Conservation (phyloP, 1,139 yeast species). For the Eremothecium cymbalariae region DNA sequence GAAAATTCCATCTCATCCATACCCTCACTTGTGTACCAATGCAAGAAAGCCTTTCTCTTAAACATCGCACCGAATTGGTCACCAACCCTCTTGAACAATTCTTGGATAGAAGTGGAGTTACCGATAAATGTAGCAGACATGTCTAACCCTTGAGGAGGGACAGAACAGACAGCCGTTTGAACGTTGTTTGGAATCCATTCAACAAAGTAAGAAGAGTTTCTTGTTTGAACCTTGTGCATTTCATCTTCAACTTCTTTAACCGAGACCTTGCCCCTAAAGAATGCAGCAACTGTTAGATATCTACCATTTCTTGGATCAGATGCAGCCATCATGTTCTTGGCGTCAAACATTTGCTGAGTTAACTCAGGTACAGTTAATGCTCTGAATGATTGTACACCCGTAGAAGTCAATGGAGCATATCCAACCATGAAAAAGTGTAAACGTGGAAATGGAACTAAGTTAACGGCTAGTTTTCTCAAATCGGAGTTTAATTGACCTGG, state of each 20-base stretch:
- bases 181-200: constrained; percentile 98
- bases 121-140: constrained; percentile 91
- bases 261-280: constrained; percentile 87
- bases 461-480: constrained; percentile 83
- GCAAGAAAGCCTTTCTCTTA: constrained; percentile 89
- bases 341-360: constrained; percentile 87
- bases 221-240: constrained; percentile 76
- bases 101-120: constrained; percentile 87
- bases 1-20: constrained; percentile 92
- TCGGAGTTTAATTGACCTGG: constrained; percentile 93
- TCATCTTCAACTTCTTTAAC: constrained; percentile 92
- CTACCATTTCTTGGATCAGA: constrained; percentile 87
- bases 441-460: constrained; percentile 90
- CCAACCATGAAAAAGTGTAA: constrained; percentile 93
- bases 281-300: constrained; percentile 88
- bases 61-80: constrained; percentile 89
- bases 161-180: constrained; percentile 87
- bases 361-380: constrained; percentile 81
- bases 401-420: constrained; percentile 80
- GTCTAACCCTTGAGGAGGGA: constrained; percentile 77
- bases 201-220: constrained; percentile 74
- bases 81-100: constrained; percentile 80
- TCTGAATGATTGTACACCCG: constrained; percentile 73
- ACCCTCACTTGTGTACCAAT: constrained; percentile 92
- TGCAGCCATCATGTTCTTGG: constrained; percentile 93